Base-by-base conservation (phyloP, 2,329 filamentous ascomycete genomes). In the Neofusicoccum cordaticola region DNA sequence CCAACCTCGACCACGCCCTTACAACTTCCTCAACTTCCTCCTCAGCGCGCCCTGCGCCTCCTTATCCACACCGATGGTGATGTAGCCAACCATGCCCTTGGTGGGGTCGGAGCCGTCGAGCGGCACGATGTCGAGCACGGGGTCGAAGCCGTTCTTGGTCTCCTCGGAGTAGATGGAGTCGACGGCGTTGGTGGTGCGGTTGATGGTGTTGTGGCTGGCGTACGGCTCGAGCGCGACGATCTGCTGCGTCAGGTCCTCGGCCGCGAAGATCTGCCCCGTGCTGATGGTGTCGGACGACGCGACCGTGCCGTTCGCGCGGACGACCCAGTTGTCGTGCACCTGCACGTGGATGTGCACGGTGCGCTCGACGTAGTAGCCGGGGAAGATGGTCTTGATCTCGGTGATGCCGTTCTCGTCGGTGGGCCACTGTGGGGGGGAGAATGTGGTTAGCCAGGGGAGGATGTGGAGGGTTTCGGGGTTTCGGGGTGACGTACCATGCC, bases 151-250 rank as follows among this genome's bases (percentile, higher is more conserved):
- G 47, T 67, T 68, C 4, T 65, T 68, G 0, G 53, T 60, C 35
- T 69, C 67, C 1, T 41, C 61, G 3, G 47, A 44, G 65, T 63
- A 73, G 60, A 69, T 69, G 42, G 48, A 66, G 63, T 71, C 72
- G 22, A 66, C 34, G 45, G 66, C 69, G 62, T 79, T 79, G 13
- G 69, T 72, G 9, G 74, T 77, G 11, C 77, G 74, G 58, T 78
- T 72, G 47, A 78, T 76, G 66, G 73, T 27, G 0, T 72, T 76
- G 63, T 78, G 75, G 5, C 65, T 69, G 2, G 35, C 68, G 51
- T 78, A 78, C 2, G 75, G 76, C 65, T 76, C 69, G 3, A 76
- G 48, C 1, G 70, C 71, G 72, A 77, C 76, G 19, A 78, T 70
- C 63, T 74, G 67, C 56, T 71, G 44, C 9, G 68, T 69, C 0